Evolutionary conservation across 805 yeast species (phyloP).

Genomic region (Kluyveromyces starmeri): DNA sequence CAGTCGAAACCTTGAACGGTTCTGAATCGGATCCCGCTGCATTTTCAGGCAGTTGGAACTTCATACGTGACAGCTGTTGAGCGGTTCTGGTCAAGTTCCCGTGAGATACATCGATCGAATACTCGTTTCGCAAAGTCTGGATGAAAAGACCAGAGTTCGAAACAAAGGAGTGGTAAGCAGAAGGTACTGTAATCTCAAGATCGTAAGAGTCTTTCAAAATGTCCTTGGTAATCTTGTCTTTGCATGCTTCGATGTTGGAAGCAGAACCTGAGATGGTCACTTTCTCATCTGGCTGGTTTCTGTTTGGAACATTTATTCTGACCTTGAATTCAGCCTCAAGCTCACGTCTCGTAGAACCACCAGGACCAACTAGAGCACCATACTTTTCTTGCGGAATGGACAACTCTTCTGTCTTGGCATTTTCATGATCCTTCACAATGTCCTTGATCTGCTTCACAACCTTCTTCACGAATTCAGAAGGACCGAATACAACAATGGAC

Average conservation of each 20-base stretch:
- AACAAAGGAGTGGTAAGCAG: constrained; percentile 46
- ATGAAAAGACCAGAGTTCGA: constrained; percentile 59
- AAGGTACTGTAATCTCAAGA: constrained; percentile 49
- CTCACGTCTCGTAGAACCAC: constrained; percentile 64
- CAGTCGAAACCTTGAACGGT: constrained; percentile 34
- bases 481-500: constrained; percentile 62
- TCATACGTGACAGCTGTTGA: constrained; percentile 36
- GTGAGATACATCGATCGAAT: constrained; percentile 49
- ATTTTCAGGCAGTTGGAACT: constrained; percentile 37
- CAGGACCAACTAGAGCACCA: constrained; percentile 69
- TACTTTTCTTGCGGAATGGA: constrained; percentile 67
- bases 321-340: constrained; percentile 65
- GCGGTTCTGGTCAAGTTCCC: constrained; percentile 46
- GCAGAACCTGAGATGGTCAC: constrained; percentile 59
- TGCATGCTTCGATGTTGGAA: constrained; percentile 55
- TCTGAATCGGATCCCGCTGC: constrained; percentile 36
- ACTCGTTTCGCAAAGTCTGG: constrained; percentile 43
- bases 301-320: constrained; percentile 56
- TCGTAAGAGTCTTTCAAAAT: constrained; percentile 52
- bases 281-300: constrained; percentile 37
- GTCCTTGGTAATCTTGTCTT: constrained; percentile 44
- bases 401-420: constrained; percentile 41
- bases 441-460: constrained; percentile 53
- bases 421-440: constrained; percentile 58
- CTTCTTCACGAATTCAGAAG: constrained; percentile 60